phyloP scores from a whole-genome alignment of 805 yeast species.

The Blastobotrys chiropterorum region DNA sequence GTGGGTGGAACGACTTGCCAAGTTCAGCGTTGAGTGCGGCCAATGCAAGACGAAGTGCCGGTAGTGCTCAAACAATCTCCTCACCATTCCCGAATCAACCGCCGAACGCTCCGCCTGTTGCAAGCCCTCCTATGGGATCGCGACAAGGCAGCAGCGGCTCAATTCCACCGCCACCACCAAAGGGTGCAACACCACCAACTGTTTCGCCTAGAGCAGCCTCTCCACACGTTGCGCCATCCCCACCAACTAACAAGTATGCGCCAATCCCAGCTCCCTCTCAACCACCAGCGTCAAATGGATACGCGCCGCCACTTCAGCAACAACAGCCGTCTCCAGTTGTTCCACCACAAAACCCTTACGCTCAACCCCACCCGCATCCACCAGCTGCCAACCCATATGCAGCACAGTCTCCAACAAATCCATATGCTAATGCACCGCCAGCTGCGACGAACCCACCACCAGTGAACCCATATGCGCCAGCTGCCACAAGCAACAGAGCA shows the following conservation, averaged over 20 bases:
- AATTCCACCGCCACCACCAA: slow-evolving; percentile 22
- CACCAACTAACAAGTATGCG: slow-evolving; percentile 11
- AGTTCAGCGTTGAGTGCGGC: slow-evolving; percentile 19
- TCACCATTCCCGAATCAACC: slow-evolving; percentile 20
- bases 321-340: slow-evolving; percentile 21
- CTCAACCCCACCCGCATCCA: slow-evolving; percentile 19
- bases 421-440: slow-evolving; percentile 15
- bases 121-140: slow-evolving; percentile 23
- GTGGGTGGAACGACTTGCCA: slow-evolving; percentile 29
- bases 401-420: slow-evolving; percentile 12
- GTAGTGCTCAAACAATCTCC: slow-evolving; percentile 22
- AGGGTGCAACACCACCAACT: slow-evolving; percentile 5
- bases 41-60: slow-evolving; percentile 18
- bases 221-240: background rate
- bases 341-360: slow-evolving; percentile 37
- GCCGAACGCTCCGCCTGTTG: slow-evolving; percentile 30
- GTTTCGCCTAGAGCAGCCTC: slow-evolving; percentile 10
- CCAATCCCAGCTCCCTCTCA: slow-evolving; percentile 26
- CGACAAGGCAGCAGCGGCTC: slow-evolving; percentile 17
- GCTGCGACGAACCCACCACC: slow-evolving; percentile 22
- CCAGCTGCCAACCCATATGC: slow-evolving; percentile 21
- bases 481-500: slow-evolving; percentile 8
- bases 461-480: slow-evolving; percentile 15
- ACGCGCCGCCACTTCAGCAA: slow-evolving; percentile 21
- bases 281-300: slow-evolving; percentile 19